phyloP scores from a whole-genome alignment of 306 rosid species.

The Cajanus cajan region DNA sequence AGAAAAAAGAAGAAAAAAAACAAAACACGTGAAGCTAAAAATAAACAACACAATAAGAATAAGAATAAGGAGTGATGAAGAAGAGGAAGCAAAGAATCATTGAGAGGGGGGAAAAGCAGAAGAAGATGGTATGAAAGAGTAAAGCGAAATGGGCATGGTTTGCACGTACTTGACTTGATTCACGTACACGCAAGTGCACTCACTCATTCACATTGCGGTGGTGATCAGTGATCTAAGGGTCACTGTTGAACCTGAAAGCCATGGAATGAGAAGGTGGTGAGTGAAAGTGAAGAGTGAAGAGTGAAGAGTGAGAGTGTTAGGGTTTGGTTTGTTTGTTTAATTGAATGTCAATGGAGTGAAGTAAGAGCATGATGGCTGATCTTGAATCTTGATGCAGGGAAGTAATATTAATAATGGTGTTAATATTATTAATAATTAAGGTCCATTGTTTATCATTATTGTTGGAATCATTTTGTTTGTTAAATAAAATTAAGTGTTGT shows the following conservation, averaged over 20 bases:
- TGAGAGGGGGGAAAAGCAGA: constrained; percentile 12
- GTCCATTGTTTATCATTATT: constrained; percentile 21
- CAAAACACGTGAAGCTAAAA: constrained; percentile 24
- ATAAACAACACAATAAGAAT: constrained; percentile 19
- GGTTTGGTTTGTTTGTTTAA: constrained; percentile 19
- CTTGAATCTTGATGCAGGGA: constrained; percentile 31
- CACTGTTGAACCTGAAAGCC: constrained; percentile 17
- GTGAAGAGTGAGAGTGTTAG: constrained; percentile 16
- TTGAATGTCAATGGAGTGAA: constrained; percentile 14
- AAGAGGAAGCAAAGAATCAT: constrained; percentile 61
- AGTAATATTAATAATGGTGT: not conserved
- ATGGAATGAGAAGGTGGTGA: not conserved
- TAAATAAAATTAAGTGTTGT: not conserved
- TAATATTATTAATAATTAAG: not conserved
- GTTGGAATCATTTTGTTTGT: not conserved
- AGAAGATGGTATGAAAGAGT: constrained; percentile 14
- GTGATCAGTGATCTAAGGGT: constrained; percentile 51
- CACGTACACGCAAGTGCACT: constrained; percentile 20
- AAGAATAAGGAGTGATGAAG: constrained; percentile 32
- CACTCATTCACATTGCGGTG: constrained; percentile 31
- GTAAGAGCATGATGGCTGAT: constrained; percentile 42
- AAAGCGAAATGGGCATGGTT: not conserved
- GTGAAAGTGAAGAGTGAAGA: too few relatives aligned
- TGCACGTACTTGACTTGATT: constrained; percentile 13
- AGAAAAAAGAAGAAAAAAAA: constrained; percentile 4